Evolutionary conservation across 306 rosid species (phyloP).

Genomic region (Psophocarpus tetragonolobus): DNA sequence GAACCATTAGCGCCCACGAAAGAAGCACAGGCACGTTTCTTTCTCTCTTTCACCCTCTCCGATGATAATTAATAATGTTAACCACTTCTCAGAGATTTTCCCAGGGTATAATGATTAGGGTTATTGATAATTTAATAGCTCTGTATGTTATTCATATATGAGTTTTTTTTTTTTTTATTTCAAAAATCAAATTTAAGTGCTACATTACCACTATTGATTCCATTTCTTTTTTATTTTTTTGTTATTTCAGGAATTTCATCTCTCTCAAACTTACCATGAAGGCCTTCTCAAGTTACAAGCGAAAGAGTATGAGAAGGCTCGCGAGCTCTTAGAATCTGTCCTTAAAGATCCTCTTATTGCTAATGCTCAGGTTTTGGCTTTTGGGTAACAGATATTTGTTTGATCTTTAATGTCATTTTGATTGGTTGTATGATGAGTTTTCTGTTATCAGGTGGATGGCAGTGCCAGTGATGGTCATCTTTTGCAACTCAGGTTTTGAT

Average conservation of each 20-base stretch:
- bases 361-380: conserved; percentile 59
- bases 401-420: background rate
- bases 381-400: background rate
- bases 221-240: background rate
- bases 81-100: background rate
- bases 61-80: background rate
- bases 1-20: conserved; percentile 96
- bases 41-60: conserved; percentile 1
- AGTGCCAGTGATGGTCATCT: conserved; percentile 81
- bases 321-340: conserved; percentile 76
- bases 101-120: background rate
- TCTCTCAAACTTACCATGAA: conserved; percentile 90
- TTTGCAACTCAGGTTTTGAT: conserved; percentile 85
- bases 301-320: conserved; percentile 83
- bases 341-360: conserved; percentile 81
- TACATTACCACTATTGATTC: background rate
- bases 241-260: conserved; percentile 81
- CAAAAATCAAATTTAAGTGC: conserved; percentile 4
- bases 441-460: conserved; percentile 60
- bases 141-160: background rate
- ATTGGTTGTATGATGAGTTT: conserved; percentile 24
- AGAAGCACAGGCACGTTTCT: conserved; percentile 80
- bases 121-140: conserved; percentile 4
- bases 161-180: background rate
- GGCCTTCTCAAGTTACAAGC: conserved; percentile 86